A percentile compares a stretch with the other conserved stretches of the same genome.
phyloP scores from a whole-genome alignment of 176 grass and related monocot genomes.

The Areca catechu region DNA sequence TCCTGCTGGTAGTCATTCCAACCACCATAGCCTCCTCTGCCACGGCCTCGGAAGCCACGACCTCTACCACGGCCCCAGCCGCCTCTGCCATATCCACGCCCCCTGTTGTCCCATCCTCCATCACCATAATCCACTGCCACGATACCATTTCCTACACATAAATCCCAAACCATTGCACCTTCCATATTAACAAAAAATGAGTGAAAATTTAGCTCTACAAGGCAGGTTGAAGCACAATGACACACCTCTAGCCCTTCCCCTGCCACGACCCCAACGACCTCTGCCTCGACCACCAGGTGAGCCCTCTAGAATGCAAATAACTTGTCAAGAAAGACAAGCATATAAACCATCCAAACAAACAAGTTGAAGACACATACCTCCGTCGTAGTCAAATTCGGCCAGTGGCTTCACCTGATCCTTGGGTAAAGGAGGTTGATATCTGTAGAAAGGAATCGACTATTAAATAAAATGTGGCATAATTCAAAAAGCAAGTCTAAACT shows the following conservation, averaged over 20 bases:
- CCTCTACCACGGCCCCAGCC: slow-evolving; percentile 49
- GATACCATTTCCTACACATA: slow-evolving; percentile 32
- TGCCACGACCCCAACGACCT: slow-evolving; percentile 46
- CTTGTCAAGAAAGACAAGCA: slow-evolving; percentile 2
- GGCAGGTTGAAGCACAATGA: slow-evolving; percentile 1
- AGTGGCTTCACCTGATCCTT: slow-evolving; percentile 54
- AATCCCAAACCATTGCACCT: slow-evolving; percentile 14
- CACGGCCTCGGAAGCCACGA: slow-evolving; percentile 40
- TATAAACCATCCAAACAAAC: background rate
- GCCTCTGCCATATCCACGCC: slow-evolving; percentile 36
- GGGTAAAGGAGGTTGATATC: slow-evolving; percentile 82
- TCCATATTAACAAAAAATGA: background rate
- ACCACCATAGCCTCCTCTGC: slow-evolving; percentile 39
- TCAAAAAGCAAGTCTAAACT: too few relatives aligned
- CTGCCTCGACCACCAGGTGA: slow-evolving; percentile 44
- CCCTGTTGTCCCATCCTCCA: slow-evolving; percentile 40
- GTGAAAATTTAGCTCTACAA: background rate
- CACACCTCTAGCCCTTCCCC: slow-evolving; percentile 71
- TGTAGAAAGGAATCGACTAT: slow-evolving; percentile 4
- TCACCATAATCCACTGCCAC: slow-evolving; percentile 16
- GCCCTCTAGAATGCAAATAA: slow-evolving; percentile 27
- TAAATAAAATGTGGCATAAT: too few relatives aligned
- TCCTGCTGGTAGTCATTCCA: slow-evolving; percentile 18
- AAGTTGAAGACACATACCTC: slow-evolving; percentile 12
- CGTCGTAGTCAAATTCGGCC: slow-evolving; percentile 66